phyloP scores from a whole-genome alignment of 169 alveolate species.

The Toxoplasma gondii region DNA sequence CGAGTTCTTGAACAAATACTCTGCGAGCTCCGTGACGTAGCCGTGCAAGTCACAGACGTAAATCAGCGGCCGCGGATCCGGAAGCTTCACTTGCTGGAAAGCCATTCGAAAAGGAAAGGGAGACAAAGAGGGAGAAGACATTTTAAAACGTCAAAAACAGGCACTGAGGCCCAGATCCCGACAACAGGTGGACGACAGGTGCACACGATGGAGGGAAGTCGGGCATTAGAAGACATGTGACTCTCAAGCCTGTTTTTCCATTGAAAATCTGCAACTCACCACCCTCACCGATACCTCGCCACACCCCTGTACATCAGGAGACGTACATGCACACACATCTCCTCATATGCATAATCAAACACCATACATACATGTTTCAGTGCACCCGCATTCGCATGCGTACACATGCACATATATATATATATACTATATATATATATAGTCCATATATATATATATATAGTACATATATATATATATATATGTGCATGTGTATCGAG shows the following conservation, averaged over 20 bases:
- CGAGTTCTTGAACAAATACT: conserved; percentile 95
- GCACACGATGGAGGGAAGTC: no score
- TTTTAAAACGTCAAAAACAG: background rate
- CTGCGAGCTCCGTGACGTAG: conserved; percentile 96
- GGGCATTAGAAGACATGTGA: no score
- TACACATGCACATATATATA: no score
- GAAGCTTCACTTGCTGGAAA: conserved; percentile 94
- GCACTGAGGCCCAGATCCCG: no score
- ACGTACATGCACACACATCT: background rate
- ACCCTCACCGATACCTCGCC: no score
- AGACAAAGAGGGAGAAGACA: background rate
- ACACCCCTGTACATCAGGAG: background rate
- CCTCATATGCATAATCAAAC: background rate
- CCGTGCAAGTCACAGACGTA: conserved; percentile 98
- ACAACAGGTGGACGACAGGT: no score
- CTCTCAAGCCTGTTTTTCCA: no score
- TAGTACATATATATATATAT: background rate
- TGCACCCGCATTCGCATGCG: background rate
- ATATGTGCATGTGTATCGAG: background rate
- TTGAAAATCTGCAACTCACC: no score
- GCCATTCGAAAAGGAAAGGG: conserved; percentile 59
- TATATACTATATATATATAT: no score
- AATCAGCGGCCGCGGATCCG: conserved; percentile 98
- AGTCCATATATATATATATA: no score
- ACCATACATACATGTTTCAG: background rate